A percentile compares a stretch with the other conserved stretches of the same genome.
These are phyloP conservation scores for Pogostemon cablin DNA, from an alignment of 257 asterid species.

Conservation along the genomic window DNA sequence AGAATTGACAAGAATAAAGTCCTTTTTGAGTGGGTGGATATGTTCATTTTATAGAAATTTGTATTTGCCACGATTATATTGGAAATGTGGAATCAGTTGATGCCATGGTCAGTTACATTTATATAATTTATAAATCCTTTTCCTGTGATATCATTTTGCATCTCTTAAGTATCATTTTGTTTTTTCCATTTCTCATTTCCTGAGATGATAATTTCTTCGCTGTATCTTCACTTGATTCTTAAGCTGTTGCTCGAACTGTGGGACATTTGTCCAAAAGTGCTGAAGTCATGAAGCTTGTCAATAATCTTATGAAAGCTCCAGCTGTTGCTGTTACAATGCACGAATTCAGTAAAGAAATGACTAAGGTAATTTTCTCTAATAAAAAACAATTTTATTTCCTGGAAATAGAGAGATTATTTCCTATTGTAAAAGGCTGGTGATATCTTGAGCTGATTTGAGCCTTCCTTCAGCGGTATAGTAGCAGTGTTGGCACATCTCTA, in stretches of 20 bases:
- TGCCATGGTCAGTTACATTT: neutral
- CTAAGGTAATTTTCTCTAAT: conserved; percentile 58
- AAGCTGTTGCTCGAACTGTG: conserved; percentile 93
- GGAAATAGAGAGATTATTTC: neutral
- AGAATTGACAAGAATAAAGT: neutral
- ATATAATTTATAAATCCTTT: too few species aligned
- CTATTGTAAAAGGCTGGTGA: neutral
- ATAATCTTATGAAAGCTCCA: conserved; percentile 97
- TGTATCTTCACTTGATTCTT: conserved; percentile 19
- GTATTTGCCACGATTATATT: too few species aligned
- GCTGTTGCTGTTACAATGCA: conserved; percentile 88
- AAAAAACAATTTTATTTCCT: neutral
- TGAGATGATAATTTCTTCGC: neutral
- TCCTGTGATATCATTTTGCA: neutral
- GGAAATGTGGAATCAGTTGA: neutral
- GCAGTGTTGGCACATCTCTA: conserved; percentile 3
- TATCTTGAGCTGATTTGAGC: conserved; percentile 17
- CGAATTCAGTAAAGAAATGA: conserved; percentile 93
- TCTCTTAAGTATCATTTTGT: conserved; percentile 9
- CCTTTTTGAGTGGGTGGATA: conserved; percentile 7
- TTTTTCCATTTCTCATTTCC: neutral
- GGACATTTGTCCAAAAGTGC: conserved; percentile 97
- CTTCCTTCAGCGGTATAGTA: neutral
- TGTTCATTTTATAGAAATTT: neutral
- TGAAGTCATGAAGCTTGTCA: conserved; percentile 95